These are phyloP conservation scores for Monilinia laxa DNA, from an alignment of 2,329 filamentous ascomycete genomes.

Conservation along the genomic window DNA sequence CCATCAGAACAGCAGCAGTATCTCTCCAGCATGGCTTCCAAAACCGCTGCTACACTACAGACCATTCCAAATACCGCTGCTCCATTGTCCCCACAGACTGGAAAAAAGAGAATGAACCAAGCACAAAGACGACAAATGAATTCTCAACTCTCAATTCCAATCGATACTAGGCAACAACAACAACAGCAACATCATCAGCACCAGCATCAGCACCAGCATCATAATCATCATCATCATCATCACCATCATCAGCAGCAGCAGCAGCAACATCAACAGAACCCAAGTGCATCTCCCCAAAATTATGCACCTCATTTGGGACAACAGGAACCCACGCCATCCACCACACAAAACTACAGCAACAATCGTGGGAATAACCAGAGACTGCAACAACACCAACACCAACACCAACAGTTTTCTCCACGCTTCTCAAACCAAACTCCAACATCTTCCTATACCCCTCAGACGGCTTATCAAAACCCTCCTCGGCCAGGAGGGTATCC, in stretches of 20 bases:
- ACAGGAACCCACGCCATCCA: slow-evolving; percentile 24
- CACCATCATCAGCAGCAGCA: neutral
- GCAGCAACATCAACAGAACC: slow-evolving; percentile 38
- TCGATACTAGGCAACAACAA: slow-evolving; percentile 44
- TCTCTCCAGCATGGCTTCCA: slow-evolving; percentile 22
- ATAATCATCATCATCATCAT: slow-evolving; percentile 33
- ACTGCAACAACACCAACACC: slow-evolving; percentile 28
- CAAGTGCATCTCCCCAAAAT: slow-evolving; percentile 38
- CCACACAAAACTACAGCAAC: slow-evolving; percentile 18
- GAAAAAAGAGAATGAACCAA: slow-evolving; percentile 57
- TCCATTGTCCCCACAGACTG: slow-evolving; percentile 32
- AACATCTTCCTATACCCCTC: slow-evolving; percentile 30
- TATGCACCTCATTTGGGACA: slow-evolving; percentile 20
- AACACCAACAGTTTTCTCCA: slow-evolving; percentile 31
- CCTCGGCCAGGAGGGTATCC: slow-evolving; percentile 39
- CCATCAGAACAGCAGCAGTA: slow-evolving; percentile 32
- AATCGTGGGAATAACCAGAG: slow-evolving; percentile 25
- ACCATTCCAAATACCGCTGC: slow-evolving; percentile 30
- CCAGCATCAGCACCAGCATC: slow-evolving; percentile 28
- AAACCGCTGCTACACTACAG: neutral
- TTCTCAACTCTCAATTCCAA: slow-evolving; percentile 56
- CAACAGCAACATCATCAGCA: slow-evolving; percentile 11
- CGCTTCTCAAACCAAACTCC: slow-evolving; percentile 27
- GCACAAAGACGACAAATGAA: slow-evolving; percentile 64
- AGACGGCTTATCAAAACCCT: slow-evolving; percentile 27